Evolutionary conservation across 805 yeast genomes (phyloP).

Genomic region (Saturnispora quitensis): DNA sequence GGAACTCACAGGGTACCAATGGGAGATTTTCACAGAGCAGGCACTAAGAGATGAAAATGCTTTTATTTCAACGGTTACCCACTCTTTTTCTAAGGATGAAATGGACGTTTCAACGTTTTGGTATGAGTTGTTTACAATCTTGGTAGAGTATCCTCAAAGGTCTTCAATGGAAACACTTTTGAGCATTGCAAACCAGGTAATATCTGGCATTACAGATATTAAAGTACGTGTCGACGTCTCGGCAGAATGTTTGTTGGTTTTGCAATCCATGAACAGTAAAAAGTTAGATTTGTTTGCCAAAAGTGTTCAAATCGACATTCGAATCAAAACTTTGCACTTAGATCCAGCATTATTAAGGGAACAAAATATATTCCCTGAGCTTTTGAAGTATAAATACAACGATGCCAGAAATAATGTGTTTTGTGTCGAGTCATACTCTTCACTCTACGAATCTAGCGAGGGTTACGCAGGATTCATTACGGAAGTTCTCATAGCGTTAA

Average conservation of each 20-base stretch:
- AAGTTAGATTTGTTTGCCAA: constrained; percentile 18
- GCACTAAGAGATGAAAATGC: background rate
- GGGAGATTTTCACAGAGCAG: background rate
- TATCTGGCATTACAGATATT: constrained; percentile 14
- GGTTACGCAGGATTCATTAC: constrained; percentile 63
- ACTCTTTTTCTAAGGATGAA: background rate
- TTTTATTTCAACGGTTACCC: background rate
- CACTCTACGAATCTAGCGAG: constrained; percentile 65
- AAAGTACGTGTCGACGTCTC: constrained; percentile 18
- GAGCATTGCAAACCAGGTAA: constrained; percentile 16
- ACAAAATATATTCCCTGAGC: constrained; percentile 24
- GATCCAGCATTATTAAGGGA: constrained; percentile 20
- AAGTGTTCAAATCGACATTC: constrained; percentile 20
- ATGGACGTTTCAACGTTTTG: background rate
- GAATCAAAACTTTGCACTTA: constrained; percentile 22
- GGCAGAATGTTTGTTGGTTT: constrained; percentile 19
- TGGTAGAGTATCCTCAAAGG: constrained; percentile 20
- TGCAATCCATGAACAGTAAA: constrained; percentile 18
- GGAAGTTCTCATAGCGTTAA: constrained; percentile 36
- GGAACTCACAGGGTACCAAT: background rate
- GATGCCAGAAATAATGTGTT: constrained; percentile 25
- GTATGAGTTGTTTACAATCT: constrained; percentile 20
- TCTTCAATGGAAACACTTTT: constrained; percentile 13
- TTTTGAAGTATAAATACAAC: constrained; percentile 21
- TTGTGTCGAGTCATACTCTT: constrained; percentile 36